These are phyloP conservation scores for Fremontodendron californicum DNA, from an alignment of 345 rosid species.

Conservation along the genomic window DNA sequence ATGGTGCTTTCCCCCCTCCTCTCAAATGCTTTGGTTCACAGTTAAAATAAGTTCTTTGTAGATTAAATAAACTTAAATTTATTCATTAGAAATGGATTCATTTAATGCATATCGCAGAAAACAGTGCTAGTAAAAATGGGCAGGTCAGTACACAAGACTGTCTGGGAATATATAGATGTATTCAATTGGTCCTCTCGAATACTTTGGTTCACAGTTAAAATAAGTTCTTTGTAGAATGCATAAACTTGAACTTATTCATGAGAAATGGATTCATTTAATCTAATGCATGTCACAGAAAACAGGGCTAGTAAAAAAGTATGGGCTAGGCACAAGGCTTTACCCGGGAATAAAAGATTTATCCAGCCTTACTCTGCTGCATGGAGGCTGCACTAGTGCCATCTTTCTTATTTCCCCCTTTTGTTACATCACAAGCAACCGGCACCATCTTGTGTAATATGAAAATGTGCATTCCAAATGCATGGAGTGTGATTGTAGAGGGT, in stretches of 20 bases:
- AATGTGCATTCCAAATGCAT: background rate
- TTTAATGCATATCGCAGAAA: background rate
- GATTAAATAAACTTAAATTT: background rate
- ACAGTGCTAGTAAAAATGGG: background rate
- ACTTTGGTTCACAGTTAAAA: background rate
- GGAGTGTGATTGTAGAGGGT: background rate
- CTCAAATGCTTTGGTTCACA: background rate
- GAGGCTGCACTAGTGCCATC: background rate
- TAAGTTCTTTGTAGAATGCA: background rate
- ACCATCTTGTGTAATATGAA: background rate
- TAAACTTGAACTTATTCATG: background rate
- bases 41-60: background rate
- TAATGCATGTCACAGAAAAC: background rate
- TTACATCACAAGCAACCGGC: background rate
- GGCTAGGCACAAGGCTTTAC: background rate
- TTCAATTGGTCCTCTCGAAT: background rate
- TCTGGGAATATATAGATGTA: background rate
- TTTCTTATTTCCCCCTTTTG: background rate
- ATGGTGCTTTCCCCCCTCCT: background rate
- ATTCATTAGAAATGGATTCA: background rate
- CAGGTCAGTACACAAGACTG: background rate
- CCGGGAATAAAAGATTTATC: background rate
- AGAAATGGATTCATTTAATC: background rate
- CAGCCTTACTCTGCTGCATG: background rate
- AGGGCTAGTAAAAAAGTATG: background rate